Evolutionary conservation across 495 filamentous ascomycete species (phyloP), one percentile per base, ranked within the genome.

Genomic region (Neurospora sp.): DNA sequence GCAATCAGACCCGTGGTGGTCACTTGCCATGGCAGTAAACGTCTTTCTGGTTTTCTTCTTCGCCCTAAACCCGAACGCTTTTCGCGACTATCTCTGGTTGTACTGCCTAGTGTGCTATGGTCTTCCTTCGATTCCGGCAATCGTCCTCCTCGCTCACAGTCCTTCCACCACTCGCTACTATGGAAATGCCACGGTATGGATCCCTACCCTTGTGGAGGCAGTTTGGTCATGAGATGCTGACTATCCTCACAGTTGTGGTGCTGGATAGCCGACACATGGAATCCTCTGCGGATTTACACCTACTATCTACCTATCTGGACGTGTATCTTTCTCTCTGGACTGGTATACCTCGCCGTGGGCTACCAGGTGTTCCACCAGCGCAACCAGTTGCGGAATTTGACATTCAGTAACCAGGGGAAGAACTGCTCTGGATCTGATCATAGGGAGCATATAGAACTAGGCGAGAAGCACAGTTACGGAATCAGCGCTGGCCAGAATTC

Each of bases 251-350:
- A 88, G 87, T 84, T 97, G 46, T 96, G 94, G 94, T 97, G 94
- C 81, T 97, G 94, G 94, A 87, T 96, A 69, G 85, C 86, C 48
- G 82, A 84, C 39, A 76, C 86, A 66, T 94, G 89, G 87, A 91
- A 91, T 76, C 83, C 87, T 71, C 84, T 96, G 16, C 90, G 93
- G 35, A 90, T 96, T 54, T 91, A 89, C 48, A 84, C 87, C 70
- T 94, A 95, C 81, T 97, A 97, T 79, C 87, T 89, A 4, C 93
- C 93, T 7, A 91, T 95, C n/a, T 96, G 94, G 93, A 78, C 91
- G n/a, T 88, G 92, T 72, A 90, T 95, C 74, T 75, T 87, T 31
- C 74, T 91, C 37, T 93, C 93, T 4, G 82, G 91, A 16, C 76
- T 85, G 42, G 93, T 96, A 70, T 97, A 96, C 78, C 76, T 89